These are phyloP conservation scores for Spongispora temasekensis DNA, from an alignment of 1,284 basidiomycete species.

Conservation along the genomic window DNA sequence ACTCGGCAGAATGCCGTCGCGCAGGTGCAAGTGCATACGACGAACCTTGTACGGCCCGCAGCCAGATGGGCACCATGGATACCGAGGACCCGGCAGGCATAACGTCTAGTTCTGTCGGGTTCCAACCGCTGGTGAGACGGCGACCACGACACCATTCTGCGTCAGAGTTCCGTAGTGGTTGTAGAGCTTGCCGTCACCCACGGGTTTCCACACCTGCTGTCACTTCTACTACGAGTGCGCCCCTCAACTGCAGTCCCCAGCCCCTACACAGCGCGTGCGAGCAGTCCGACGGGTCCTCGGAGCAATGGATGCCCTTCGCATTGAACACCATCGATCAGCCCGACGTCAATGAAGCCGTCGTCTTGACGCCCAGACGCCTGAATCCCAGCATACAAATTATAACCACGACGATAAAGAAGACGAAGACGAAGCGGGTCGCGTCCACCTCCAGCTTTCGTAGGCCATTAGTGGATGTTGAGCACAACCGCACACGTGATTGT, in stretches of 20 bases:
- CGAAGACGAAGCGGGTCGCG: conserved; percentile 29
- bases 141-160: conserved; percentile 6
- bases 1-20: not conserved
- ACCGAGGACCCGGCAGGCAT: conserved; percentile 17
- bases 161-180: conserved; percentile 30
- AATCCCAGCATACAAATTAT: not conserved
- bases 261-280: no score
- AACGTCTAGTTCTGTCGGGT: not conserved
- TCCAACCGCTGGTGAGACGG: no score
- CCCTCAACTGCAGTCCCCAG: conserved; percentile 1
- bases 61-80: conserved; percentile 4
- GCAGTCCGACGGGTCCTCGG: no score
- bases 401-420: conserved; percentile 3
- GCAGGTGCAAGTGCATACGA: not conserved
- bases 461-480: no score
- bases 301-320: conserved; percentile 2
- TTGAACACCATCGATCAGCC: conserved; percentile 2
- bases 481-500: conserved; percentile 6
- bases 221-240: conserved; percentile 11
- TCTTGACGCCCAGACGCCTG: not conserved
- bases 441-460: no score
- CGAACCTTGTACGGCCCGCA: not conserved
- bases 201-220: conserved; percentile 13
- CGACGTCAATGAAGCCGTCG: not conserved
- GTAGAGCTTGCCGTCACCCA: conserved; percentile 26